Base-by-base conservation (phyloP, 805 yeast species). In the Metschnikowia reukaufii region DNA sequence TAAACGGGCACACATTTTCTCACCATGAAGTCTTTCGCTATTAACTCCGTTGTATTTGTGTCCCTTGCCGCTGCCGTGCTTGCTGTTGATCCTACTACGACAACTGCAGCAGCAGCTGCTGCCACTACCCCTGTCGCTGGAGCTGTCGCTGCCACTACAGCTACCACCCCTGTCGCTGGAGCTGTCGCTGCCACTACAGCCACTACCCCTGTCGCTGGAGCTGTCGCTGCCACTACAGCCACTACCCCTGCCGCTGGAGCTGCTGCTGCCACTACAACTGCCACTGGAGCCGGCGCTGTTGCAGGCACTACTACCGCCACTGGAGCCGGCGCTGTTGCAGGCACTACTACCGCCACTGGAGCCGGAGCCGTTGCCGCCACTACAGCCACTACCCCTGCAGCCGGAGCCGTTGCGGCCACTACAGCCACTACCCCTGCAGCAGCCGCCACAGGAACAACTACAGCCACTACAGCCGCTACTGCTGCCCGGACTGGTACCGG, bases 231-330 rank as follows among this genome's bases (percentile, higher is more conserved):
- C 25, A 39, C 51, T 13, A 35, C 49, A 2, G 43, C 52, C 5
- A 39, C 50, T 2, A 40, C 59, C 6, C 39, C 55, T 0, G 41
- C 56, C 2, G 33, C 54, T 9, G 37, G 46, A 10, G 47, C 52
- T 19, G 5, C 39, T 5, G n/a, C 39, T 3, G n/a, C 31, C 6
- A 18, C 39, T 13, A 16, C 39, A 6, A 5, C 19, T 15, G 38
- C 59, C 12, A 38, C 57, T 7, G 45, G 55, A 17, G 51, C 58
- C 5, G 53, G 60, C 5, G 50, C 60, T 13, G 47, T 54, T 23
- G 42, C 61, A 12, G 47, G 58, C 4, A 52, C 61, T 4, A 46
- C 59, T 6, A 47, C 62, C 12, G 46, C 62, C 10, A 51, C 48
- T 16, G 51, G 57, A 17, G 51, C 50, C 16, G 48, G 58, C 4